A percentile compares a stretch with the other conserved stretches of the same genome.
phyloP scores from a whole-genome alignment of 1,284 basidiomycete genomes.

The Ganoderma meredithae region DNA sequence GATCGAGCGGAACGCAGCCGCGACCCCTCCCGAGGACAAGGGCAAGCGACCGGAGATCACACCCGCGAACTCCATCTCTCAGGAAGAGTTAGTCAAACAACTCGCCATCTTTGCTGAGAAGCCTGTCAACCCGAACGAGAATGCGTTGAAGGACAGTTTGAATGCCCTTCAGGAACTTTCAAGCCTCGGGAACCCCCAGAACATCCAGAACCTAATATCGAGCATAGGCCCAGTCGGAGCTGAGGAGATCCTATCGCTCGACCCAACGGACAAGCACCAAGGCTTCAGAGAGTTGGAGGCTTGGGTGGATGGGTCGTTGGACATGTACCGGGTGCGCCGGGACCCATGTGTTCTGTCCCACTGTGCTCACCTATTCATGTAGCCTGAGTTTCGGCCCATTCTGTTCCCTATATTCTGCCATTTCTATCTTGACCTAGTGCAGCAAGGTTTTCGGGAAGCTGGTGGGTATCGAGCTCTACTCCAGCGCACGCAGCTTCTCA shows the following conservation, averaged over 20 bases:
- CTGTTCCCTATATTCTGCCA: slow-evolving; percentile 97
- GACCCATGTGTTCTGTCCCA: slow-evolving; percentile 13
- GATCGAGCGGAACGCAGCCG: slow-evolving; percentile 58
- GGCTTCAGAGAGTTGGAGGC: slow-evolving; percentile 88
- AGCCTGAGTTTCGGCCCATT: slow-evolving; percentile 94
- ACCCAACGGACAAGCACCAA: slow-evolving; percentile 90
- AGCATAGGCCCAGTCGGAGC: slow-evolving; percentile 80
- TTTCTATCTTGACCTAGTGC: slow-evolving; percentile 95
- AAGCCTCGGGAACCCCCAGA: slow-evolving; percentile 68
- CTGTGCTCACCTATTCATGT: slow-evolving; percentile 14
- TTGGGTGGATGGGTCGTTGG: slow-evolving; percentile 93
- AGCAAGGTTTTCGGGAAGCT: slow-evolving; percentile 89
- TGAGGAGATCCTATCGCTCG: slow-evolving; percentile 83
- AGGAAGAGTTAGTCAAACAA: slow-evolving; percentile 72
- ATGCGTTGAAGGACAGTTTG: slow-evolving; percentile 68
- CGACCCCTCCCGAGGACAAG: slow-evolving; percentile 52
- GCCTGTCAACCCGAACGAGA: slow-evolving; percentile 67
- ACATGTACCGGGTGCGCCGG: slow-evolving; percentile 79
- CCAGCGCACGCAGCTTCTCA: slow-evolving; percentile 8
- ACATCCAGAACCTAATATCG: slow-evolving; percentile 76
- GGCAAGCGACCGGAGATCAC: slow-evolving; percentile 56
- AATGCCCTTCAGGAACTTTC: slow-evolving; percentile 72
- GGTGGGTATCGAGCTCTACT: slow-evolving; percentile 55
- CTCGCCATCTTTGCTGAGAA: slow-evolving; percentile 73
- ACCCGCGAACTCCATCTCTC: slow-evolving; percentile 48